phyloP scores from a whole-genome alignment of 2,329 filamentous ascomycete species.

The Penicillium sp. region DNA sequence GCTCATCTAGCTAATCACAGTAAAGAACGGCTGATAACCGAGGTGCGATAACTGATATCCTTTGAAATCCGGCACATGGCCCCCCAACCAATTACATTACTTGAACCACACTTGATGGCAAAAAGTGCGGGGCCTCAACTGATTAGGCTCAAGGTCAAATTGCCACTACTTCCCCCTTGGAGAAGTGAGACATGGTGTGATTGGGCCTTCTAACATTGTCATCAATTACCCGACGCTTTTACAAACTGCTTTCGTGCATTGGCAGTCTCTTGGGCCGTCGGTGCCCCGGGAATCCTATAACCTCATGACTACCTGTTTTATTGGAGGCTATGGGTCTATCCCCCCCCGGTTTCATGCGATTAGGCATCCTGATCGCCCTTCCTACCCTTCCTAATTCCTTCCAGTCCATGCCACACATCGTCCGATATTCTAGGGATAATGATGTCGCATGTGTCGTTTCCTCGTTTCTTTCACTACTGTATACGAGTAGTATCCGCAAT shows the following conservation, averaged over 20 bases:
- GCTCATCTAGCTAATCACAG: not conserved
- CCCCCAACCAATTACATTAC: not conserved
- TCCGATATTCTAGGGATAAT: constrained; percentile 47
- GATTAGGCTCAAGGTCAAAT: constrained; percentile 3
- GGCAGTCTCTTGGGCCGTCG: constrained; percentile 9
- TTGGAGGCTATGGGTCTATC: not conserved
- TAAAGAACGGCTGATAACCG: constrained; percentile 1
- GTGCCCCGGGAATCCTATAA: not conserved
- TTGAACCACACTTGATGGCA: too few species aligned
- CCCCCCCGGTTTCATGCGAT: constrained; percentile 2
- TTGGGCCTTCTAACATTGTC: not conserved
- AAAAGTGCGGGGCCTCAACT: not conserved
- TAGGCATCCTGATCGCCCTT: constrained; percentile 21
- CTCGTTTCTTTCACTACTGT: constrained; percentile 52
- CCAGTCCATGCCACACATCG: constrained; percentile 40
- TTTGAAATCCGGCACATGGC: constrained; percentile 5
- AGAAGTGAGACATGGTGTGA: constrained; percentile 5
- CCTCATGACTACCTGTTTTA: not conserved
- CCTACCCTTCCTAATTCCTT: constrained; percentile 38
- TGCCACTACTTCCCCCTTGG: not conserved
- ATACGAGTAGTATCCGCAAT: constrained; percentile 62
- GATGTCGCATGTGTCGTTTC: constrained; percentile 42
- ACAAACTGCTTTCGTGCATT: not conserved
- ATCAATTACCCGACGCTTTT: not conserved
- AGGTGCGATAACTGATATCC: constrained; percentile 13